Evolutionary conservation across 345 rosid genomes (phyloP).

Genomic region (Pugionium cornutum): DNA sequence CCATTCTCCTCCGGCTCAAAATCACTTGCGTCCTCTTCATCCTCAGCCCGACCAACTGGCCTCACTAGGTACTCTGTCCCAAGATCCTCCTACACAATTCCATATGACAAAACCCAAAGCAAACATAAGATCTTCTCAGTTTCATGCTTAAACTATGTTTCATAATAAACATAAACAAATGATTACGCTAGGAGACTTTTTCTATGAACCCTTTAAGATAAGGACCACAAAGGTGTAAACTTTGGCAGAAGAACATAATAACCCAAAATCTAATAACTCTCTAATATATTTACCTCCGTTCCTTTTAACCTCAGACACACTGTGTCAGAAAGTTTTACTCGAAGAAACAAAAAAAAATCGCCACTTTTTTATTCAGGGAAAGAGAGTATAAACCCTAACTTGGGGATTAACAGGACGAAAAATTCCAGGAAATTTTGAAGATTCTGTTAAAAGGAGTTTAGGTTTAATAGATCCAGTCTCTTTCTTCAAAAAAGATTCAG

Average conservation of each 20-base stretch:
- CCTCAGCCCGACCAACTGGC: slow-evolving; percentile 79
- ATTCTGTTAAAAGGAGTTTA: neutral
- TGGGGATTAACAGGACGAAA: neutral
- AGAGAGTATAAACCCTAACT: slow-evolving; percentile 25
- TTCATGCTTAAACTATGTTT: slow-evolving; percentile 2
- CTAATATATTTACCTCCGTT: neutral
- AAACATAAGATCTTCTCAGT: neutral
- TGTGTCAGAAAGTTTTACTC: slow-evolving; percentile 1
- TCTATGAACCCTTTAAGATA: neutral
- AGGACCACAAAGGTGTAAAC: slow-evolving; percentile 9
- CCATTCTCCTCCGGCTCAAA: no score
- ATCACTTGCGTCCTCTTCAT: slow-evolving; percentile 39
- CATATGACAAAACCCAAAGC: neutral
- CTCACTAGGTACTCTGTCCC: slow-evolving; percentile 37
- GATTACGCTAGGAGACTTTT: neutral
- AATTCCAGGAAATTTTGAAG: slow-evolving; percentile 17
- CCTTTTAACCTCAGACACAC: neutral
- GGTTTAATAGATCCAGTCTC: slow-evolving; percentile 25
- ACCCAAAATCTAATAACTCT: neutral
- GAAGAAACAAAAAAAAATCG: neutral
- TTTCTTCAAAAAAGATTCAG: slow-evolving; percentile 2
- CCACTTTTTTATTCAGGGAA: slow-evolving; percentile 4
- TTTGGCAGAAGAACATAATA: neutral
- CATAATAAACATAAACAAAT: slow-evolving; percentile 11
- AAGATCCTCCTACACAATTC: slow-evolving; percentile 55